Evolutionary conservation across 169 alveolate genomes (phyloP), one percentile per base, ranked within the genome.

Genomic region (Amoebophrya sp.): DNA sequence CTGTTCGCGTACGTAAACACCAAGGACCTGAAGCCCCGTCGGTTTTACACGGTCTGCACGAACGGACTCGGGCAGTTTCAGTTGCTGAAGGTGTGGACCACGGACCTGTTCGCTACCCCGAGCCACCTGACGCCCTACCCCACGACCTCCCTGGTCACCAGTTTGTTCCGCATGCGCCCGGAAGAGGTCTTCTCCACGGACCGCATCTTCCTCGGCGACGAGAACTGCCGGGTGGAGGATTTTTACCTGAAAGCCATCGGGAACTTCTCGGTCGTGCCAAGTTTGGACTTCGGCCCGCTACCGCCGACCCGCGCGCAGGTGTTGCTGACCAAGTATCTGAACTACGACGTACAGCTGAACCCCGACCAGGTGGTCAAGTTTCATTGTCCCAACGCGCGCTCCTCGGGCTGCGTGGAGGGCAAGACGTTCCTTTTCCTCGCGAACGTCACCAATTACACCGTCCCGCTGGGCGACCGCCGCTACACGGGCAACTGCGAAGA

Each of bases 401-500:
- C 83, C 35, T 12, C 35, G 7, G 83, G 83, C 32, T 66, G 83
- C 35, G 39, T 66, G 39, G 83, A 66, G 83, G 83, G 83, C 83
- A 66, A 66, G 35, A 25, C 83, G 10, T 25, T 66, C 38, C 35
- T 66, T 2, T 66, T 12, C 83, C 35, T 66, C 38, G 83, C 83
- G 39, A 66, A 66, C 35, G 83, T 66, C 32, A 66, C 83, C 38
- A 66, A 66, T 3, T 66, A 66, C 83, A 25, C 35, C 32, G 83
- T 66, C 35, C 83, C 83, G 29, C 35, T 66, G 35, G 83, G 83
- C 32, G 83, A 66, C 35, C 83, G 83, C 35, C 83, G 32, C 7
- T 66, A 7, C 83, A 66, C 83, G 83, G 83, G 83, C 12, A 66
- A 66, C 83, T 66, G 83, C 83, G 83, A 66, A 25, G 83, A 66